Evolutionary conservation across 2,329 filamentous ascomycete genomes (phyloP).

Genomic region (Penicillium hesseltinei): DNA sequence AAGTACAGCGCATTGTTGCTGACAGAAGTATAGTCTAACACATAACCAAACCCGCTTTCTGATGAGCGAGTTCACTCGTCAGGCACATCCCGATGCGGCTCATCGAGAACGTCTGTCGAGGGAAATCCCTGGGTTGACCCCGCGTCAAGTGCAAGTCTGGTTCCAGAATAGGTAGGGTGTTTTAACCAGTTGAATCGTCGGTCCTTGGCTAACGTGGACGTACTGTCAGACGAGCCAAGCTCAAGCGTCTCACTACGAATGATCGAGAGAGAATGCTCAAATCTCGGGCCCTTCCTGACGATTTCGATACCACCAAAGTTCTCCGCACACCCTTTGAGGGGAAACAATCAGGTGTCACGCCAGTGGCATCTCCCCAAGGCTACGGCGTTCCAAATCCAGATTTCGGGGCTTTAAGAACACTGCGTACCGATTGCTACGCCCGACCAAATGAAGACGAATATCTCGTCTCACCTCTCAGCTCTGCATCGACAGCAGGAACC

Average conservation of each 20-base stretch:
- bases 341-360: slow-evolving; percentile 46
- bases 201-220: not conserved
- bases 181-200: not conserved
- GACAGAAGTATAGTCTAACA: slow-evolving; percentile 64
- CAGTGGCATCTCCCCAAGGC: slow-evolving; percentile 48
- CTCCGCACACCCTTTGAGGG: slow-evolving; percentile 55
- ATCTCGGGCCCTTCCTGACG: slow-evolving; percentile 58
- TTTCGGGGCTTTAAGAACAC: slow-evolving; percentile 27
- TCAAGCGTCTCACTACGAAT: slow-evolving; percentile 60
- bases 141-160: slow-evolving; percentile 95
- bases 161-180: slow-evolving; percentile 85
- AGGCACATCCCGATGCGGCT: slow-evolving; percentile 88
- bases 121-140: slow-evolving; percentile 87
- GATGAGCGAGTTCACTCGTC: slow-evolving; percentile 95
- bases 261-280: slow-evolving; percentile 62
- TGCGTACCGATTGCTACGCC: slow-evolving; percentile 36
- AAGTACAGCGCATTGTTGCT: not conserved
- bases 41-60: slow-evolving; percentile 96
- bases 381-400: slow-evolving; percentile 43
- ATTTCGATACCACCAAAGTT: slow-evolving; percentile 60
- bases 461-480: slow-evolving; percentile 38
- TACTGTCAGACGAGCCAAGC: slow-evolving; percentile 54
- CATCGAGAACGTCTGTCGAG: slow-evolving; percentile 82
- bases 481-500: slow-evolving; percentile 36
- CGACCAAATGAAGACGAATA: slow-evolving; percentile 40